Evolutionary conservation across 2,329 filamentous ascomycete genomes (phyloP), one percentile per base, ranked within the genome.

Genomic region (Diaporthe ampelina): DNA sequence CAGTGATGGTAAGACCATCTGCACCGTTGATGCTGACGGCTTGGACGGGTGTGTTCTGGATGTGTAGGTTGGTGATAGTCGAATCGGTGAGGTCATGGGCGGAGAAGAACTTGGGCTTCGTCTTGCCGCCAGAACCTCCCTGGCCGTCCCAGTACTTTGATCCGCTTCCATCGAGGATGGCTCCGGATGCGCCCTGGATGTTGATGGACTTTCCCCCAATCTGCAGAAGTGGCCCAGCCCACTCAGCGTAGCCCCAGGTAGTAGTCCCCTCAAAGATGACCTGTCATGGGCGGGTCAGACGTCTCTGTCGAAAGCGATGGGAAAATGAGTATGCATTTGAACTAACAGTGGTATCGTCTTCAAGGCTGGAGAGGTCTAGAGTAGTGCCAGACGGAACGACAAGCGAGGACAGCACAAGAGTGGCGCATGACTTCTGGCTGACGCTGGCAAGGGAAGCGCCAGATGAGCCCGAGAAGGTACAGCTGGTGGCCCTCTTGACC

Each of bases 191-290:
- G 59, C 88, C 89, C 17, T 84, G 84, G 56, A 92, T 84, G 45
- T 85, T 86, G 77, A 92, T 86, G 76, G 84, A 82, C 32, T 81
- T 88, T 54, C 92, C 92, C 1, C 88, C 88, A 76, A 93, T 85
- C 43, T 86, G 86, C 78, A 94, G 87, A 17, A 94, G 84, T 65
- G 92, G 91, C 0, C 92, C 91, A 2, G 81, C 80, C 92, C 91
- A 94, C 78, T 91, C 88, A 76, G 89, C 84, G 83, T 92, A 93
- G 29, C 86, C 91, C 78, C 91, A 94, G 73, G 88, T 91, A 15
- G 91, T 93, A 26, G 85, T 88, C 58, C 92, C 92, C 74, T 90
- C 81, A 82, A 93, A 93, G 77, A 88, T 89, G 76, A 93, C 86
- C 83, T 84, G 10, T 61, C 21, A 32, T 40, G 65, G 48, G 9